A percentile compares a stretch with the other conserved stretches of the same genome.
Conservation (phyloP, 2,329 filamentous ascomycete species). For the Biscogniauxia mediterranea region DNA sequence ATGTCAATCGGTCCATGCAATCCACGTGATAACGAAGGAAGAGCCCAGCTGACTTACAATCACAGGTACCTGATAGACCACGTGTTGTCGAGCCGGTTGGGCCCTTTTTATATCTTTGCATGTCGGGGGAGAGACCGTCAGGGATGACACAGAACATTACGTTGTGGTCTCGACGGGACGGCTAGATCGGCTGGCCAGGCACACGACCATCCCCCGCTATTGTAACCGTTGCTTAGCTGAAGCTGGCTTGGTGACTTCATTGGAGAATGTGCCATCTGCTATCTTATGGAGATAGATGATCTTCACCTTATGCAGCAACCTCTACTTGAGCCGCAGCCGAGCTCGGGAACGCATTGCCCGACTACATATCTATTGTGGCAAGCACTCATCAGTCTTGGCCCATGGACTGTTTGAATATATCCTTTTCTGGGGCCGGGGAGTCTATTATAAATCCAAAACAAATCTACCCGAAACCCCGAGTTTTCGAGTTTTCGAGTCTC, state of each 20-base stretch:
- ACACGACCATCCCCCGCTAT: constrained; percentile 8
- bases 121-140: not conserved
- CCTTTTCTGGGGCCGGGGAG: not conserved
- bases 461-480: not conserved
- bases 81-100: not conserved
- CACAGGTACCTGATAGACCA: not conserved
- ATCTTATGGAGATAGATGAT: constrained; percentile 21
- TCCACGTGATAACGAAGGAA: not conserved
- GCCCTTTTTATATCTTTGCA: not conserved
- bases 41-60: not conserved
- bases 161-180: not conserved
- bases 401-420: not conserved
- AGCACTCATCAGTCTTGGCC: not conserved
- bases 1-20: not conserved
- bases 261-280: constrained; percentile 18
- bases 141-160: not conserved
- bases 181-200: constrained; percentile 13
- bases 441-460: not conserved
- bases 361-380: constrained; percentile 12
- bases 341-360: constrained; percentile 18
- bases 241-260: constrained; percentile 11
- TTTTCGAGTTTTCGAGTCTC: not conserved
- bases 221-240: constrained; percentile 17
- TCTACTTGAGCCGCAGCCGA: constrained; percentile 23
- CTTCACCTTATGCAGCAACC: constrained; percentile 17